These are phyloP conservation scores for Zygotorulaspora mrakii DNA, from an alignment of 1,139 yeast species.

Conservation along the genomic window DNA sequence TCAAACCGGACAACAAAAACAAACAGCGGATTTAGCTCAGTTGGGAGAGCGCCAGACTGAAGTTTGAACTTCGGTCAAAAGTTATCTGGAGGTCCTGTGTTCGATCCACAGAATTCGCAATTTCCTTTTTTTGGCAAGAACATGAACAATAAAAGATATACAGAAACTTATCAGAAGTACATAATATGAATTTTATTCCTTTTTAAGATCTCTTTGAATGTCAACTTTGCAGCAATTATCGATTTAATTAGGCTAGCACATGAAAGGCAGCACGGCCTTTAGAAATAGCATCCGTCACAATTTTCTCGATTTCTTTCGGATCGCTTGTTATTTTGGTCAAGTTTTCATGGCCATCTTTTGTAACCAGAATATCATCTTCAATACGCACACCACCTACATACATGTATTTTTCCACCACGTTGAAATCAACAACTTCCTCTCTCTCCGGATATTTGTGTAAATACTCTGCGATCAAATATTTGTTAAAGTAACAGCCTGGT, in stretches of 20 bases:
- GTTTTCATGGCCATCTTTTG: slow-evolving; percentile 72
- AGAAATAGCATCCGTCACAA: slow-evolving; percentile 68
- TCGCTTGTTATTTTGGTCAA: slow-evolving; percentile 80
- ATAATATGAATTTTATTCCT: too few species aligned
- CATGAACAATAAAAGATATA: not conserved
- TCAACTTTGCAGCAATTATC: too few species aligned
- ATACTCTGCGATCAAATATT: slow-evolving; percentile 66
- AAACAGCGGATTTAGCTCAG: slow-evolving; percentile 24
- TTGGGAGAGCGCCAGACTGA: slow-evolving; percentile 29
- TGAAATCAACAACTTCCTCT: slow-evolving; percentile 58
- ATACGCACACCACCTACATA: slow-evolving; percentile 93
- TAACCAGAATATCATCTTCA: slow-evolving; percentile 85
- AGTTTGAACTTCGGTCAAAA: slow-evolving; percentile 18
- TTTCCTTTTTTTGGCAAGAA: slow-evolving; percentile 23
- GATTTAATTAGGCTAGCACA: slow-evolving; percentile 16
- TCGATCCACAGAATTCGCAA: slow-evolving; percentile 90
- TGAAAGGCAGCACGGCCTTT: slow-evolving; percentile 66
- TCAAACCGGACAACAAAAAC: too few species aligned
- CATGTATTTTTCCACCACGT: slow-evolving; percentile 71
- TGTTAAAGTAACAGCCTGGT: slow-evolving; percentile 91
- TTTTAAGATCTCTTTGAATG: too few species aligned
- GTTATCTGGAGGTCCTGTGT: slow-evolving; percentile 84
- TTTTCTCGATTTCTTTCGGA: slow-evolving; percentile 72
- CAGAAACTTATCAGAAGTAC: too few species aligned
- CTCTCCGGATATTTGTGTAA: slow-evolving; percentile 52